Percentiles rank a stretch among this genome's conserved stretches.
Evolutionary conservation across 495 filamentous ascomycete species (phyloP).

Genomic region (Penicillium simplicissimum): DNA sequence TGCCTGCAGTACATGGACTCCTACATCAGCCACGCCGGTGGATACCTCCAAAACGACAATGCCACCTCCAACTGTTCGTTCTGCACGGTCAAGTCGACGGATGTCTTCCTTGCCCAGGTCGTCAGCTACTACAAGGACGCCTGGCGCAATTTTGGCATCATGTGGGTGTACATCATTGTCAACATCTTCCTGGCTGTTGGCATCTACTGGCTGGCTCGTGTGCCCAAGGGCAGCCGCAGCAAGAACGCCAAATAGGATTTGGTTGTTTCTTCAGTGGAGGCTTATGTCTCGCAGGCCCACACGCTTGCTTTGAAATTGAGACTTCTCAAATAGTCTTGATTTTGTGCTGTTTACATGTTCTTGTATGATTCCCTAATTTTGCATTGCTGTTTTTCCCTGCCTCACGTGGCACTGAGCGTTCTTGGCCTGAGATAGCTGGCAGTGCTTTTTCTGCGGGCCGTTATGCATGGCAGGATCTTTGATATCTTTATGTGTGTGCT

Average conservation of each 20-base stretch:
- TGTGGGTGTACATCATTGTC: constrained; percentile 68
- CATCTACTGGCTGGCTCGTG: constrained; percentile 78
- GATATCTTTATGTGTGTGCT: neutral
- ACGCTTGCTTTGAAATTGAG: neutral
- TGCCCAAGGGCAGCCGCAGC: constrained; percentile 61
- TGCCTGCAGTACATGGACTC: constrained; percentile 57
- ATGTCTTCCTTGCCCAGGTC: constrained; percentile 58
- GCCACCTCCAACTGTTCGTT: constrained; percentile 58
- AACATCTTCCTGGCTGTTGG: constrained; percentile 68
- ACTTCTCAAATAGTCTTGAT: neutral
- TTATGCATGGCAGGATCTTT: neutral
- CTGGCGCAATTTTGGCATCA: constrained; percentile 72
- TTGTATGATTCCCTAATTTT: neutral
- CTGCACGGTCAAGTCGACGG: constrained; percentile 62
- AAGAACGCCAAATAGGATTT: constrained; percentile 25
- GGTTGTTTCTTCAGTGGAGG: neutral
- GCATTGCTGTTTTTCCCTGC: neutral
- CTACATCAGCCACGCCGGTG: constrained; percentile 52
- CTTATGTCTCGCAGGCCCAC: too few relatives aligned
- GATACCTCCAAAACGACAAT: constrained; percentile 54
- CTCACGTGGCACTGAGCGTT: neutral
- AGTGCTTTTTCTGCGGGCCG: neutral
- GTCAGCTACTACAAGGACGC: constrained; percentile 56
- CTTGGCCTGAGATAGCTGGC: neutral
- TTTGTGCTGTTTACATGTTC: neutral